Percentiles rank a stretch among this genome's conserved stretches.
phyloP scores from a whole-genome alignment of 495 filamentous ascomycete species.

The Penicillium macrosclerotiorum region DNA sequence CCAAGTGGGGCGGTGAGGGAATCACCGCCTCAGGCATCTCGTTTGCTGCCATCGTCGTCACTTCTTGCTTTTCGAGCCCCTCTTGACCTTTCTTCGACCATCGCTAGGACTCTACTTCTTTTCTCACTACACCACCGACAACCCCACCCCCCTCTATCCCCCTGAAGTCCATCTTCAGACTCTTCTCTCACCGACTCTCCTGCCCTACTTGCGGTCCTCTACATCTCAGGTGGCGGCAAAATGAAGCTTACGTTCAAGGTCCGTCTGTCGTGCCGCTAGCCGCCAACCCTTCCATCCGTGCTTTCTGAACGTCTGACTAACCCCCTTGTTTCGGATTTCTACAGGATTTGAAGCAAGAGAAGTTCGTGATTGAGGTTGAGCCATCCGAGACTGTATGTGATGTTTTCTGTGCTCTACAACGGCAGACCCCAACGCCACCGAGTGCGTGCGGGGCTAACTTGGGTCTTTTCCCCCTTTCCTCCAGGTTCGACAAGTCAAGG shows the following conservation, averaged over 20 bases:
- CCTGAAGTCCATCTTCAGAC: slow-evolving; percentile 10
- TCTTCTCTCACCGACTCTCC: slow-evolving; percentile 7
- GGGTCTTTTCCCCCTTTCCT: slow-evolving; percentile 18
- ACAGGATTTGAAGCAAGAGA: slow-evolving; percentile 96
- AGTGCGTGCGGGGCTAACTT: slow-evolving; percentile 33
- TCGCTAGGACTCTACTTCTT: background rate
- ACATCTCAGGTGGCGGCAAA: slow-evolving; percentile 35
- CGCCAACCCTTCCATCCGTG: slow-evolving; percentile 11
- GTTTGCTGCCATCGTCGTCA: slow-evolving; percentile 14
- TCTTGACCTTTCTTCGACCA: slow-evolving; percentile 9
- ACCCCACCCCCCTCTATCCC: slow-evolving; percentile 15
- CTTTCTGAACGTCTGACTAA: slow-evolving; percentile 10
- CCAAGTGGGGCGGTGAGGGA: slow-evolving; percentile 14
- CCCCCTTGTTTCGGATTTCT: slow-evolving; percentile 6
- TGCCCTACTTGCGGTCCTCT: slow-evolving; percentile 5
- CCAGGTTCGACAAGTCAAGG: slow-evolving; percentile 84
- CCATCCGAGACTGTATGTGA: slow-evolving; percentile 78
- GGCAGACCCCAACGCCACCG: slow-evolving; percentile 2
- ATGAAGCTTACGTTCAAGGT: slow-evolving; percentile 90
- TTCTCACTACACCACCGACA: slow-evolving; percentile 10
- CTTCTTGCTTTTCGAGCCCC: slow-evolving; percentile 15
- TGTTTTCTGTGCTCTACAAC: background rate
- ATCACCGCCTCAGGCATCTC: slow-evolving; percentile 7
- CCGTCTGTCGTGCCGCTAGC: slow-evolving; percentile 23
- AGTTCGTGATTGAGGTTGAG: slow-evolving; percentile 92